Evolutionary conservation across 2,329 filamentous ascomycete genomes (phyloP), one percentile per base, ranked within the genome.

Genomic region (Pseudogymnoascus sp.): DNA sequence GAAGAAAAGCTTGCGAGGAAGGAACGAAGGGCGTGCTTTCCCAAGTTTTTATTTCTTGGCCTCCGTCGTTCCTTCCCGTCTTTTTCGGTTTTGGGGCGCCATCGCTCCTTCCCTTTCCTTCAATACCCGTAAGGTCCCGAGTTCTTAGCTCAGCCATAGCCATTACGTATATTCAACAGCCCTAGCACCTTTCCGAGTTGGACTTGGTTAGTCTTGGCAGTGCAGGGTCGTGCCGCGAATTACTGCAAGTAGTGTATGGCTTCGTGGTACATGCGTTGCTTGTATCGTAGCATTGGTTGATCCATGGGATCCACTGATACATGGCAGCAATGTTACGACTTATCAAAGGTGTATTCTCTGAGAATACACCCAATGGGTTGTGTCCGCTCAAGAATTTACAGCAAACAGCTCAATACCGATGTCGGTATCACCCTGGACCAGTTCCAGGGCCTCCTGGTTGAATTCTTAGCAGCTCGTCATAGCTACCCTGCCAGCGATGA

Each of bases 401-500:
- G 59, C 16, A 40, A 60, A 16, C 23, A 70, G 31, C 21, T 69
- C 66, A 8, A 63, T 53, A 16, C 67, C 67, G n/a, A 71, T 62
- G n/a, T 67, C 67, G 14, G 60, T 23, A 23, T 64, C 63, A 25
- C 67, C 70, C 18, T 66, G 46, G 6, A 67, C 11, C 4, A 72
- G 40, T 37, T 28, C 23, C 56, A 60, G 56, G 56, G 16, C 28
- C 8, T 18, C 9, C 11, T 60, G 31, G 31, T 14, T 36, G 9
- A 5, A 21, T 34, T 60, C 8, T 37, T 25, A 21, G n/a, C 16
- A 59, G 36, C 14, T 37, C 21, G n/a, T 18, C 16, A 21, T 60
- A 16, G 6, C 53, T 60, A 16, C 46, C 23, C n/a, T 53, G 25
- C 46, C 14, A 60, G 56, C 31, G 56, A 37, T 12, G 56, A 60